Evolutionary conservation across 1,284 basidiomycete genomes (phyloP), one percentile per base, ranked within the genome.

Genomic region (Calocybe gambosa): DNA sequence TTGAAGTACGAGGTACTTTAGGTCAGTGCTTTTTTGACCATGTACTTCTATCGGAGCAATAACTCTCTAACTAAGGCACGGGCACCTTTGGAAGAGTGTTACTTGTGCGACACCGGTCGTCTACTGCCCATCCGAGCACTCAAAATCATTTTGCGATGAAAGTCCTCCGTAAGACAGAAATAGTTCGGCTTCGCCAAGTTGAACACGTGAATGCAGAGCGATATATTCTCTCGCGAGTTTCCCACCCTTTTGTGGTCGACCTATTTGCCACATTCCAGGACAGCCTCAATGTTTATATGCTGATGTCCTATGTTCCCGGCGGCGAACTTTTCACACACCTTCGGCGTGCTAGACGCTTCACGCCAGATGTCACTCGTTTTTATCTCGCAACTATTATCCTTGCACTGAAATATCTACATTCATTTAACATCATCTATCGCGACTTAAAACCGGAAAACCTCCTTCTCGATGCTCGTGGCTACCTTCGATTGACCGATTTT

Each of bases 371-470:
- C 45, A 97, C 96, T 43, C 93, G 96, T 53, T 99, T 99, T 68
- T 99, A 98, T 67, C 87, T 97, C 34, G 94, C 94, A 29, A 96
- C 94, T 51, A 96, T 99, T 55, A 87, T 95, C 42, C 80, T 99
- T 44, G 95, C 94, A 7, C 78, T 99, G 52, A 92, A 92, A 71
- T 97, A 97, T 62, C 77, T 99, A 6, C 96, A 99, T 65, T 94
- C 92, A 5, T 90, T 95, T 69, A 94, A 98, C 70, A 96, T 99
- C 68, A 93, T 99, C 62, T 99, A 99, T 69, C 91, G 95, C 36
- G 95, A 99, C 68, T 78, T 99, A 50, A 99, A 99, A 67, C 95
- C 95, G 6, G 95, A 98, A 67, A 99, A 99, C 63, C 82, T 99
- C 43, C 80, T 99, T 26, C 76, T 99, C 39, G 92, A 93, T 55